Conservation (phyloP, 202 grass and related monocot species). For the Eragrostis tef region DNA sequence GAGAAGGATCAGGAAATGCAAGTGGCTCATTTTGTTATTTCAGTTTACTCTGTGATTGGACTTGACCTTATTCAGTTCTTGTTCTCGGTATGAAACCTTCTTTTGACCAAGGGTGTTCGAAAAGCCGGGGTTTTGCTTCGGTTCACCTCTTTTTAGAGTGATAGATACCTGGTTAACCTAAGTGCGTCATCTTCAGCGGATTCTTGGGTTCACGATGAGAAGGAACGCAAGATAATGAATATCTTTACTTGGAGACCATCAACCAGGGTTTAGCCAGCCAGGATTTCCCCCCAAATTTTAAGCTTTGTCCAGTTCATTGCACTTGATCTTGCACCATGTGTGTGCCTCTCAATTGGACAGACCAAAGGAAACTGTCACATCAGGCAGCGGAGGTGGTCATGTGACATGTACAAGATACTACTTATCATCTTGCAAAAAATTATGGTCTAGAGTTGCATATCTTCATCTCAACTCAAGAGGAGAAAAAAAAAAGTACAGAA, state of each 20-base stretch:
- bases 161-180: not conserved
- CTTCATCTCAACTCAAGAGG: not conserved
- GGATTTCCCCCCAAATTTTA: not conserved
- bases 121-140: not conserved
- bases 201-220: not conserved
- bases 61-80: not conserved
- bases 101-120: not conserved
- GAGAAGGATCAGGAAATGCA: not conserved
- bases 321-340: slow-evolving; percentile 23
- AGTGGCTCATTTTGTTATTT: not conserved
- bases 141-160: not conserved
- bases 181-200: not conserved
- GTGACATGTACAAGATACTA: slow-evolving; percentile 8
- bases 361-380: slow-evolving; percentile 4
- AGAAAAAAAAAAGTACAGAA: not conserved
- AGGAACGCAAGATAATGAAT: not conserved
- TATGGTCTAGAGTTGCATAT: not conserved
- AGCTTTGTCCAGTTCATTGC: slow-evolving; percentile 15
- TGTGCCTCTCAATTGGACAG: slow-evolving; percentile 37
- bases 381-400: slow-evolving; percentile 17
- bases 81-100: not conserved
- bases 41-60: not conserved
- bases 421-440: not conserved
- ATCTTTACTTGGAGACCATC: not conserved
- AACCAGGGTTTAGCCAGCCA: slow-evolving; percentile 7